phyloP scores from a whole-genome alignment of 495 filamentous ascomycete species.

The Penicillium mononematosum region DNA sequence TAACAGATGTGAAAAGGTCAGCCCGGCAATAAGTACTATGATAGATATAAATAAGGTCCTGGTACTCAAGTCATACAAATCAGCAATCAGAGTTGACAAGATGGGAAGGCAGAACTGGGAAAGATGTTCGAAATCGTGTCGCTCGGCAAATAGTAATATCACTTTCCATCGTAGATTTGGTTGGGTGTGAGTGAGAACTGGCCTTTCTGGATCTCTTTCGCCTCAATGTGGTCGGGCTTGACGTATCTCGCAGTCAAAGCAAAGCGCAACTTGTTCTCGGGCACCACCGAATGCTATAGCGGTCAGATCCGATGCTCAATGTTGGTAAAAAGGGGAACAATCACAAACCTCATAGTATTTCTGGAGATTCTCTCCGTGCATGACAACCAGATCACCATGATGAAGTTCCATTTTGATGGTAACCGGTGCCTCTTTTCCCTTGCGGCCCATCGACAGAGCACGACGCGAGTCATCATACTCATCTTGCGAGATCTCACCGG shows the following conservation, averaged over 20 bases:
- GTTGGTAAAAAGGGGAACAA: background rate
- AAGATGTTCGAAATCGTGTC: background rate
- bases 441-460: slow-evolving; percentile 13
- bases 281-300: slow-evolving; percentile 59
- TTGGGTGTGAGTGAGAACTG: slow-evolving; percentile 25
- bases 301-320: background rate
- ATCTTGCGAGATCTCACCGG: slow-evolving; percentile 19
- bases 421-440: slow-evolving; percentile 17
- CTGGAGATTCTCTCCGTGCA: slow-evolving; percentile 74
- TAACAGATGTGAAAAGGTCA: background rate
- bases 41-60: background rate
- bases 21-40: background rate
- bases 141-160: slow-evolving; percentile 3
- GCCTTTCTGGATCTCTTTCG: slow-evolving; percentile 28
- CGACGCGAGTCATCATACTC: slow-evolving; percentile 23
- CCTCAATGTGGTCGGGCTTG: slow-evolving; percentile 25
- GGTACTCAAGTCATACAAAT: background rate
- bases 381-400: slow-evolving; percentile 81
- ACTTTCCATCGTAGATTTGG: slow-evolving; percentile 40
- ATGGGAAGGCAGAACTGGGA: too few relatives aligned
- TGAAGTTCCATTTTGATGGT: slow-evolving; percentile 48
- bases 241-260: slow-evolving; percentile 52
- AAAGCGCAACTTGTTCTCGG: slow-evolving; percentile 60
- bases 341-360: slow-evolving; percentile 65
- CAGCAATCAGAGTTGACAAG: background rate